A percentile compares a stretch with the other conserved stretches of the same genome.
Evolutionary conservation across 2,329 filamentous ascomycete species (phyloP).

Genomic region (Cordyceps cateniannulata): DNA sequence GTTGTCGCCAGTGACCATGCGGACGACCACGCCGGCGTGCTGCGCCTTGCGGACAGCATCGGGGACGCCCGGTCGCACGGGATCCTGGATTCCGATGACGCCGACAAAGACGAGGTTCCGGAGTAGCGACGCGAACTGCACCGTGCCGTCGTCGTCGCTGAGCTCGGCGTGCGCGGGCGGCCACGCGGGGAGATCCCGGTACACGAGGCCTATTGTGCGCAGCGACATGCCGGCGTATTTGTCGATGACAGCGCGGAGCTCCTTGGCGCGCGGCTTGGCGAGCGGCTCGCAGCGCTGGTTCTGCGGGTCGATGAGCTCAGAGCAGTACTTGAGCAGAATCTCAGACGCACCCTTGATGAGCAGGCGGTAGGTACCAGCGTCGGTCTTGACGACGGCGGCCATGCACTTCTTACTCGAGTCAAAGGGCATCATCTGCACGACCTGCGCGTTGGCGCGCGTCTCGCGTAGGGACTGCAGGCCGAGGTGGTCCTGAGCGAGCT

Average conservation of each 20-base stretch:
- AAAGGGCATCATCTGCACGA: conserved; percentile 46
- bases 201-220: conserved; percentile 69
- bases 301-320: conserved; percentile 33
- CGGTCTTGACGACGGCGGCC: conserved; percentile 44
- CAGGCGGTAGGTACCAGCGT: conserved; percentile 37
- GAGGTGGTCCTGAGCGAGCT: conserved; percentile 43
- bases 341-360: conserved; percentile 52
- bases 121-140: conserved; percentile 49
- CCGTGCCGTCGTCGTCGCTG: conserved; percentile 49
- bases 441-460: conserved; percentile 38
- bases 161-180: conserved; percentile 60
- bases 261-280: conserved; percentile 47
- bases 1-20: conserved; percentile 70
- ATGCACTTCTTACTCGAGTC: conserved; percentile 51
- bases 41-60: conserved; percentile 58
- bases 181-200: conserved; percentile 65
- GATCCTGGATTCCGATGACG: conserved; percentile 66
- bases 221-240: conserved; percentile 59
- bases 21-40: conserved; percentile 58
- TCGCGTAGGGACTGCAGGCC: conserved; percentile 41
- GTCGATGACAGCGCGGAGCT: conserved; percentile 48
- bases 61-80: conserved; percentile 57
- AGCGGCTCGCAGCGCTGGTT: conserved; percentile 46
- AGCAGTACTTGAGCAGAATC: conserved; percentile 42
- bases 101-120: conserved; percentile 65